phyloP scores from a whole-genome alignment of 2,329 filamentous ascomycete genomes.

The Aspergillus spinulosporus region DNA sequence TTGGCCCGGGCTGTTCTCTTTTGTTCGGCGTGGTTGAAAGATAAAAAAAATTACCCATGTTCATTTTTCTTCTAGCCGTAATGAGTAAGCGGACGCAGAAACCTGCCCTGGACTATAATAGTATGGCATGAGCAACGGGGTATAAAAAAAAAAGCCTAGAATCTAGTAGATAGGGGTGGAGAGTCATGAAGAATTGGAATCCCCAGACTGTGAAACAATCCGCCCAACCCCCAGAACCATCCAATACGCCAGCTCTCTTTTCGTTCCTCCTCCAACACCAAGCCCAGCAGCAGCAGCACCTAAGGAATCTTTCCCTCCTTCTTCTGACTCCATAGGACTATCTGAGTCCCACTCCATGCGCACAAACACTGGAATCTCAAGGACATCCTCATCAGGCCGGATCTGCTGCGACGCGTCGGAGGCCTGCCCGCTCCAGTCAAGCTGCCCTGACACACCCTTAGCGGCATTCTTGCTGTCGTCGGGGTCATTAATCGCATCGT shows the following conservation, averaged over 20 bases:
- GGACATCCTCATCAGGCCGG: constrained; percentile 60
- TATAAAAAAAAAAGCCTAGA: neutral
- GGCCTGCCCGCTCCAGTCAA: constrained; percentile 30
- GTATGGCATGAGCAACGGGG: neutral
- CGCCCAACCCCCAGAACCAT: constrained; percentile 84
- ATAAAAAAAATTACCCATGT: constrained; percentile 20
- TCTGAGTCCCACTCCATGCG: constrained; percentile 84
- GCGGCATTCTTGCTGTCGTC: constrained; percentile 32
- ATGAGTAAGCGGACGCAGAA: constrained; percentile 4
- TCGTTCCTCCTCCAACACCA: constrained; percentile 60
- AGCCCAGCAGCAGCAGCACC: neutral
- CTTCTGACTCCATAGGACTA: constrained; percentile 45
- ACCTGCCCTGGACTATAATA: neutral
- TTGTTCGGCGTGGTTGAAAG: constrained; percentile 24
- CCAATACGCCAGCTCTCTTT: constrained; percentile 92
- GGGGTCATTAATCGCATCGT: constrained; percentile 18
- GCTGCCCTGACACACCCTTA: constrained; percentile 7
- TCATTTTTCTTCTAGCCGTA: constrained; percentile 5
- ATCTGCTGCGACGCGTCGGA: constrained; percentile 19
- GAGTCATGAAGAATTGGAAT: neutral
- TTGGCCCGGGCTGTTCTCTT: constrained; percentile 24
- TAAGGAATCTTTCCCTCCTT: constrained; percentile 18
- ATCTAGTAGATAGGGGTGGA: neutral
- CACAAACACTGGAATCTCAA: constrained; percentile 95
- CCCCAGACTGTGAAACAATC: constrained; percentile 52